Percentiles rank a stretch among this genome's conserved stretches.
Conservation (phyloP, 2,329 filamentous ascomycete species). For the Arthrobotrys iridis region DNA sequence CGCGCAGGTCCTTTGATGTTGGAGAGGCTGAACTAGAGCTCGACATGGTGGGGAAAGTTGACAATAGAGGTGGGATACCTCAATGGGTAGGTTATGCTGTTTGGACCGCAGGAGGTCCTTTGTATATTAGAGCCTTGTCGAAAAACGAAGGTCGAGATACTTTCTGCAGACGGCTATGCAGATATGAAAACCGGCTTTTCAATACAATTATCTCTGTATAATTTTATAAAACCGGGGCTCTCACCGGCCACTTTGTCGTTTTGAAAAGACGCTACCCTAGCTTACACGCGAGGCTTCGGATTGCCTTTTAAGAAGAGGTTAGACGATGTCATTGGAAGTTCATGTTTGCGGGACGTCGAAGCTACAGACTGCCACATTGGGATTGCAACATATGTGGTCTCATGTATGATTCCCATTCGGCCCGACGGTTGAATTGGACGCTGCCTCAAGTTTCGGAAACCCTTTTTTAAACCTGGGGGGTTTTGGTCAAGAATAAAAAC, state of each 20-base stretch:
- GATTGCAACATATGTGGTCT: conserved; percentile 49
- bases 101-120: conserved; percentile 42
- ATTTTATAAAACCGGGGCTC: neutral
- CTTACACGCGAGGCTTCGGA: conserved; percentile 13
- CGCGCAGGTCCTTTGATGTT: conserved; percentile 25
- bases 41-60: conserved; percentile 30
- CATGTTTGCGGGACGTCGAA: conserved; percentile 29
- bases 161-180: too few species aligned
- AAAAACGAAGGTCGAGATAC: conserved; percentile 1
- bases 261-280: neutral
- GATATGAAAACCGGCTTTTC: neutral
- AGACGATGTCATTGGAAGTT: neutral
- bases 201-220: neutral
- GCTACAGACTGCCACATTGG: conserved; percentile 40
- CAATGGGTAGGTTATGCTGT: conserved; percentile 28
- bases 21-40: conserved; percentile 35
- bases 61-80: conserved; percentile 1
- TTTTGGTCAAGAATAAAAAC: neutral
- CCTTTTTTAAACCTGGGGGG: neutral
- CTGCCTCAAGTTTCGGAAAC: conserved; percentile 6
- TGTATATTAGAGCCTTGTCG: neutral
- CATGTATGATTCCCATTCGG: conserved; percentile 35
- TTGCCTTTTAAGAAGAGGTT: neutral
- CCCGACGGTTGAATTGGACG: conserved; percentile 49
- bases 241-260: conserved; percentile 41